Percentiles rank a stretch among this genome's conserved stretches.
Conservation (phyloP, 495 filamentous ascomycete species). For the Xeromyces bisporus region DNA sequence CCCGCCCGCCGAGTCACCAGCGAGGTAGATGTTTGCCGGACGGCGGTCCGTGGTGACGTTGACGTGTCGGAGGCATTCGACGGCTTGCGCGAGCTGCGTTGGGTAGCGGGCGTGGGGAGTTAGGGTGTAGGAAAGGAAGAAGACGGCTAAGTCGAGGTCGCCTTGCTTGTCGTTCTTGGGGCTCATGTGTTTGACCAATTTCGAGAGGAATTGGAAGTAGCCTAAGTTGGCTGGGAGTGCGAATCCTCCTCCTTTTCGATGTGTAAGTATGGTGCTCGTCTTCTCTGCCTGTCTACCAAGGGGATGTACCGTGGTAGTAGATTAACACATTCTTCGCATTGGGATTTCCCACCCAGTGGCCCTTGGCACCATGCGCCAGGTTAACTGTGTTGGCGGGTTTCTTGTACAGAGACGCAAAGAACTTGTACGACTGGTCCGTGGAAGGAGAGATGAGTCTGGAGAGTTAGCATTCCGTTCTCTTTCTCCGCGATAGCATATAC, state of each 20-base stretch:
- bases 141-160: constrained; percentile 21
- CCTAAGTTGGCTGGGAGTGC: constrained; percentile 29
- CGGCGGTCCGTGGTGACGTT: constrained; percentile 16
- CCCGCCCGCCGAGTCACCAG: constrained; percentile 49
- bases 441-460: constrained; percentile 11
- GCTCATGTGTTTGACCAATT: constrained; percentile 13
- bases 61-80: constrained; percentile 33
- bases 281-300: background rate
- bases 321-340: constrained; percentile 37
- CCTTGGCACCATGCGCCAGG: constrained; percentile 33
- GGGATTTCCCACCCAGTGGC: constrained; percentile 41
- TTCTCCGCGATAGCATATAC: background rate
- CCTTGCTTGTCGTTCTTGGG: background rate
- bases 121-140: constrained; percentile 41
- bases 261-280: background rate
- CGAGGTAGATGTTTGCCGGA: constrained; percentile 33
- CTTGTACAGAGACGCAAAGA: constrained; percentile 23
- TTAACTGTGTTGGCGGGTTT: constrained; percentile 30
- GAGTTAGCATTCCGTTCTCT: background rate
- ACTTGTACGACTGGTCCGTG: constrained; percentile 33
- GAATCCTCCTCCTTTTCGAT: constrained; percentile 45
- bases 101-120: constrained; percentile 41
- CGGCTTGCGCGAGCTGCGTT: constrained; percentile 41
- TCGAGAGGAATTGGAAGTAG: constrained; percentile 37
- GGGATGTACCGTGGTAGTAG: constrained; percentile 38